Base-by-base conservation (phyloP, 768 basidiomycete species). In the Lyophyllum decastes region DNA sequence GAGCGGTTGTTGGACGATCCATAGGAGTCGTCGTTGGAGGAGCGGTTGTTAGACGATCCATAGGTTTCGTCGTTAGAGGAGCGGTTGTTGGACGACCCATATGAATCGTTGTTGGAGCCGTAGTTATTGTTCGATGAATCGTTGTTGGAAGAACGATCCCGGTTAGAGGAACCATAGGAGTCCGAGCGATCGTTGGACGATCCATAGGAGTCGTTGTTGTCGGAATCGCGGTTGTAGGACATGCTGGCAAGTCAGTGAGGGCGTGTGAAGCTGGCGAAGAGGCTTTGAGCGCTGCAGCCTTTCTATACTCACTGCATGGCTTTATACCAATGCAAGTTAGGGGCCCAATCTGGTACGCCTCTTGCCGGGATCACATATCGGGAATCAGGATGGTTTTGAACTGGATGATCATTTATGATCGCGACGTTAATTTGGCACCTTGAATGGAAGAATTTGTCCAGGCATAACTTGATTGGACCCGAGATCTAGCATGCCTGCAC, bases 21-120 rank as follows among this genome's bases (percentile, higher is more conserved):
- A 51, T 69, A 54, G 7, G 51, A 53, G 52, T 69, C 58, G 50
- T 68, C 64, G 52, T 65, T 69, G 47, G 69, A 69, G 21, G 44
- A 45, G 16, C 49, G 45, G 49, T 19, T 49, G 56, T 61, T 58
- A 21, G 55, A 57, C 10, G 60, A 61, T 22, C 55, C 56, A 50
- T 61, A 57, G 16, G n/a, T n/a, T n/a, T n/a, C n/a, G n/a, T n/a
- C n/a, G n/a, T n/a, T n/a, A n/a, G n/a, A n/a, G n/a, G 50, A 62
- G 59, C 62, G 57, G 59, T 67, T 65, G 50, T 33, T 33, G 30
- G 30, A 33, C 61, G 60, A 67, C 11, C 62, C 60, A 35, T 63
- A 61, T 4, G 35, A 38, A 38, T 16, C 9, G 14, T 45, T 47
- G 57, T 33, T 63, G 34, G 61, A 61, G 2, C 67, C 66, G 54